A percentile compares a stretch with the other conserved stretches of the same genome.
phyloP scores from a whole-genome alignment of 768 basidiomycete species.

The Pulveroboletus sp. region DNA sequence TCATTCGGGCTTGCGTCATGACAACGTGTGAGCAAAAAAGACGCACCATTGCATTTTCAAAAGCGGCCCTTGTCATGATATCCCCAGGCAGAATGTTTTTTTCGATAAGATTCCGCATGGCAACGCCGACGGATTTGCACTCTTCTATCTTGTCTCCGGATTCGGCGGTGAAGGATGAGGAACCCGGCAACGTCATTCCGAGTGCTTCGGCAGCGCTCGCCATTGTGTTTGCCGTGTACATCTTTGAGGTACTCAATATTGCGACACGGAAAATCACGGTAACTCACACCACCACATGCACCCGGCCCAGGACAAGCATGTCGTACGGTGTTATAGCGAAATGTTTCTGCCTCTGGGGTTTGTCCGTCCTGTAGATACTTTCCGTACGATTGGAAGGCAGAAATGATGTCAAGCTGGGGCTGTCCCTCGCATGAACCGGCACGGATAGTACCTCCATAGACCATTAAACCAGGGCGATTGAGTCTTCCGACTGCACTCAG shows the following conservation, averaged over 20 bases:
- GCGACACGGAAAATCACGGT: not conserved
- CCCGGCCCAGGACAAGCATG: conserved; percentile 97
- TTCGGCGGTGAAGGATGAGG: conserved; percentile 95
- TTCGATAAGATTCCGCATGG: conserved; percentile 85
- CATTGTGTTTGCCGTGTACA: conserved; percentile 99
- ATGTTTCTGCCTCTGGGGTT: conserved; percentile 77
- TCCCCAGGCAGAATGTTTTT: conserved; percentile 91
- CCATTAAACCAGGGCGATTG: conserved; percentile 96
- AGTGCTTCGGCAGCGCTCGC: conserved; percentile 92
- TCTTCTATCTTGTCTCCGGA: conserved; percentile 86
- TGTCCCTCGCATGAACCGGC: conserved; percentile 88
- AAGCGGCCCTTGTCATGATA: conserved; percentile 96
- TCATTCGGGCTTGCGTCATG: conserved; percentile 6
- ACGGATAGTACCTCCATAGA: conserved; percentile 94
- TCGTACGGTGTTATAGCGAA: conserved; percentile 83
- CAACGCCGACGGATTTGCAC: conserved; percentile 73
- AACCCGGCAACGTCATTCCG: conserved; percentile 95
- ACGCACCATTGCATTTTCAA: conserved; percentile 94
- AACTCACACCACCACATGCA: conserved; percentile 92
- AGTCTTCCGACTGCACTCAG: conserved; percentile 73
- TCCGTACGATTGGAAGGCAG: conserved; percentile 97
- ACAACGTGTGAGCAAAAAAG: conserved; percentile 5
- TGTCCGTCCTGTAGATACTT: conserved; percentile 90
- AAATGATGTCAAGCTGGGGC: conserved; percentile 91
- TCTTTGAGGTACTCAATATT: conserved; percentile 44